phyloP scores from a whole-genome alignment of 2,329 filamentous ascomycete species.

The Aureobasidium sp. region DNA sequence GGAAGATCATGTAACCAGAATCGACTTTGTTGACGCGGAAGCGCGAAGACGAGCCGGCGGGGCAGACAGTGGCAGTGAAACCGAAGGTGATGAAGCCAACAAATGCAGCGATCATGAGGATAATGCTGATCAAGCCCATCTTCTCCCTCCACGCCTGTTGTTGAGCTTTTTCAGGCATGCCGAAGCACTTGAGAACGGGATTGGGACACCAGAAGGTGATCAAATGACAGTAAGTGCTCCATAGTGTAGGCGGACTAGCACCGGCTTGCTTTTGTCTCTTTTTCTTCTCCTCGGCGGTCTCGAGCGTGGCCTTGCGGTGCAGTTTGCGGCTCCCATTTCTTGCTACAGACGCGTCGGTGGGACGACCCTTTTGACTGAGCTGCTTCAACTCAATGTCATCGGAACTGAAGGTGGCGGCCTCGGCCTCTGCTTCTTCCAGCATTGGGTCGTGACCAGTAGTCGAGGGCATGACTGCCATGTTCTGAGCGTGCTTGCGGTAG shows the following conservation, averaged over 20 bases:
- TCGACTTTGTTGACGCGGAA: conserved; percentile 76
- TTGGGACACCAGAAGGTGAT: conserved; percentile 93
- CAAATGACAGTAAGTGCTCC: conserved; percentile 91
- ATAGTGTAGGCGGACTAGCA: conserved; percentile 72
- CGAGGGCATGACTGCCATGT: conserved; percentile 84
- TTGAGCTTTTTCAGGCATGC: conserved; percentile 76
- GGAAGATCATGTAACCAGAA: conserved; percentile 87
- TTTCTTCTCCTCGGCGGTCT: conserved; percentile 51
- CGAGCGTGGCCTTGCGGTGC: conserved; percentile 48
- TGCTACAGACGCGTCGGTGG: background rate
- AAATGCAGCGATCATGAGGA: conserved; percentile 74
- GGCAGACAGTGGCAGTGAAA: conserved; percentile 87
- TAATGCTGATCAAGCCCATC: conserved; percentile 93
- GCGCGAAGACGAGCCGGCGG: conserved; percentile 55
- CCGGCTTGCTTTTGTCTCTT: conserved; percentile 50
- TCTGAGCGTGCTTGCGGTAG: conserved; percentile 88
- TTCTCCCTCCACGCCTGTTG: conserved; percentile 95
- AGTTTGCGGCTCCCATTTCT: conserved; percentile 25
- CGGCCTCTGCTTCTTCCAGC: conserved; percentile 51
- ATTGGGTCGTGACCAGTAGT: conserved; percentile 88
- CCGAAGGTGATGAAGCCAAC: conserved; percentile 97
- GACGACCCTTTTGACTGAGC: conserved; percentile 31
- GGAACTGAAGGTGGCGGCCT: conserved; percentile 46
- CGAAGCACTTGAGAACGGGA: conserved; percentile 75
- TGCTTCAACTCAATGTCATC: conserved; percentile 52